Base-by-base conservation (phyloP, 2,329 filamentous ascomycete species). In the Phialophora expanda region DNA sequence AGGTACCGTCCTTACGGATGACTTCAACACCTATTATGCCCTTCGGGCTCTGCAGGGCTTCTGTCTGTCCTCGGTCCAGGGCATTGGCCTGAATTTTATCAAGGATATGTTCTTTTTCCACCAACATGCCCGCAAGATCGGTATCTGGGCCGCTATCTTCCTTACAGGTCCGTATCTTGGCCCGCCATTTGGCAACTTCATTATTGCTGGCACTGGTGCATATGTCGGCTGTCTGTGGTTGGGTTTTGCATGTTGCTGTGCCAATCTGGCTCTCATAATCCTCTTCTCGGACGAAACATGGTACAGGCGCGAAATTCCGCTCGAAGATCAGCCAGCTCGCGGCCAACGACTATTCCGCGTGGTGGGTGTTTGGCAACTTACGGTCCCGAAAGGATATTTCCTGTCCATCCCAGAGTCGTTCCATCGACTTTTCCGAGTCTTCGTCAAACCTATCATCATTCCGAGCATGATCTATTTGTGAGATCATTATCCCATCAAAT, bases 11-110 rank as follows among this genome's bases (percentile, higher is more conserved):
- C 74, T 68, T 12, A 73, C 78, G 0, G 69, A 69, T 1, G 73
- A 62, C 0, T 80, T 79, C 58, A 66, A 77, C n/a, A 73, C 72
- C 0, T 80, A 77, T 68, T 76, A 78, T 70, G 78, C 78, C n/a
- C 74, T 77, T 0, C 74, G 79, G 0, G 78, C 79, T 17, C 70
- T 82, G 2, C 78, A 80, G 53, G 80, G 79, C 5, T 77, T 81
- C 69, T 78, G 79, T 67, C 76, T 73, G 2, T 78, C 74, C 5
- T 76, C 78, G 1, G 74, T 75, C 0, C 78, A 81, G 67, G 76
- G 72, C 0, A 75, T 75, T 30, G 79, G 78, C 3, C 73, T 81
- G 20, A 78, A 78, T 75, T 79, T 77, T 68, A 77, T 81, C 64
- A 74, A 78, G 64, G 77, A 79, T 65, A 75, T 78, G 70, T 79